phyloP scores from a whole-genome alignment of 441 rosid species.

The Gossypium lobatum region DNA sequence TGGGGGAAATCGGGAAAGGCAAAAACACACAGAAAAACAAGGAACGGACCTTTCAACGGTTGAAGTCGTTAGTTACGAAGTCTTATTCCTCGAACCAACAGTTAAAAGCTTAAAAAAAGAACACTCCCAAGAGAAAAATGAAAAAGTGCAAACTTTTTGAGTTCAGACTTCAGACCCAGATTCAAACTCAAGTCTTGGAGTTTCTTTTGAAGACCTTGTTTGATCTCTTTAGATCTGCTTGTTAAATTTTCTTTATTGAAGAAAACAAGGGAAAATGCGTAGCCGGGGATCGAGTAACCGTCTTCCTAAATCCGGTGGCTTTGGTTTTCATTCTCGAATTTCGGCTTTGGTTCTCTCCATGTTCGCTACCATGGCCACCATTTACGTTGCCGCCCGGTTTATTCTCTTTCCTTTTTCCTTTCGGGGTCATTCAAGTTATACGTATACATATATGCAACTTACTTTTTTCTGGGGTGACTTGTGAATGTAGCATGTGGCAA shows the following conservation, averaged over 20 bases:
- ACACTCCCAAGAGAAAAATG: not conserved
- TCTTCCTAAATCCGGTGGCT: not conserved
- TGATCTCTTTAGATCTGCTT: slow-evolving; percentile 6
- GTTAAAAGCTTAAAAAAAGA: not conserved
- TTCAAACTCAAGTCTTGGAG: not conserved
- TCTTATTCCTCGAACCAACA: not conserved
- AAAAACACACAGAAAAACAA: not conserved
- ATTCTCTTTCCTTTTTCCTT: not conserved
- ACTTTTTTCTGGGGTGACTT: not conserved
- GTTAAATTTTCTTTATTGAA: not conserved
- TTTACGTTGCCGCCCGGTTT: slow-evolving; percentile 55
- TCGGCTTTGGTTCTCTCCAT: slow-evolving; percentile 37
- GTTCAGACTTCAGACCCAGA: not conserved
- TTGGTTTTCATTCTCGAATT: not conserved
- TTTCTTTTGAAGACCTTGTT: not conserved
- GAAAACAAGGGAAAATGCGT: slow-evolving; percentile 23
- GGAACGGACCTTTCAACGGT: not conserved
- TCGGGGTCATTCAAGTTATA: not conserved
- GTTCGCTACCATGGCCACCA: slow-evolving; percentile 50
- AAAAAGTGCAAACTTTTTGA: not conserved
- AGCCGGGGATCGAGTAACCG: slow-evolving; percentile 23
- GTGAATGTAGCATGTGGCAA: slow-evolving; percentile 42
- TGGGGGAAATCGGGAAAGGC: not conserved
- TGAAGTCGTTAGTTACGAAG: not conserved
- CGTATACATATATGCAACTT: not conserved